A percentile compares a stretch with the other conserved stretches of the same genome.
phyloP scores from a whole-genome alignment of 192 early-diverging fungal species.

The Phycomyces blakesleeanus region DNA sequence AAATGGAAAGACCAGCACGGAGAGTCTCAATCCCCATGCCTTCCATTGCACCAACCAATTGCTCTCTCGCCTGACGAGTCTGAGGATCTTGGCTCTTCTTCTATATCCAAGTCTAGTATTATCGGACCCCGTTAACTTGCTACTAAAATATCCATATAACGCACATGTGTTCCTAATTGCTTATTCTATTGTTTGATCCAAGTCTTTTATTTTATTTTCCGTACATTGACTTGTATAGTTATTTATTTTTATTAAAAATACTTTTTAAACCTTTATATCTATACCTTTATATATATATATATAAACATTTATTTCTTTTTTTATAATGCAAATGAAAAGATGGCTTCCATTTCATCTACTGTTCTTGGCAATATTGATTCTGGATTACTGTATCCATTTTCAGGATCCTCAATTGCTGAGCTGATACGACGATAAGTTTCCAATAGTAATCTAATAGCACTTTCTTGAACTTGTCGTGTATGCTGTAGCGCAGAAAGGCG shows the following conservation, averaged over 20 bases:
- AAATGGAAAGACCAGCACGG: slow-evolving; percentile 13
- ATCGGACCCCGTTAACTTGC: too few species aligned
- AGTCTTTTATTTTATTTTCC: not conserved
- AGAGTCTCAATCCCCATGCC: too few species aligned
- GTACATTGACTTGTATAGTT: too few species aligned
- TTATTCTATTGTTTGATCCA: not conserved
- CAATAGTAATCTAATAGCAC: slow-evolving; percentile 56
- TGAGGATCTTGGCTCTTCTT: too few species aligned
- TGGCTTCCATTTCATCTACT: slow-evolving; percentile 71
- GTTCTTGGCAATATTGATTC: slow-evolving; percentile 57
- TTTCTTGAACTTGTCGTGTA: slow-evolving; percentile 46
- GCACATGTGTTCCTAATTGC: not conserved
- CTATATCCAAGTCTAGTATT: too few species aligned
- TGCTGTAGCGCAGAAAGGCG: slow-evolving; percentile 49
- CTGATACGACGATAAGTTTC: slow-evolving; percentile 55
- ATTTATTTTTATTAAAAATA: too few species aligned
- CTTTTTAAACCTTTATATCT: not conserved
- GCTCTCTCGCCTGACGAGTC: too few species aligned
- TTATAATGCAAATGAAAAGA: slow-evolving; percentile 43
- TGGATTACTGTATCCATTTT: slow-evolving; percentile 59
- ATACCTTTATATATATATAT: not conserved
- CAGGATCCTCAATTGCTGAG: slow-evolving; percentile 54
- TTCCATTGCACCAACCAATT: too few species aligned
- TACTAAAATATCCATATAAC: too few species aligned
- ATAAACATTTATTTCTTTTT: not conserved